Conservation (phyloP, 495 filamentous ascomycete genomes). For the Aspergillus baeticus region DNA sequence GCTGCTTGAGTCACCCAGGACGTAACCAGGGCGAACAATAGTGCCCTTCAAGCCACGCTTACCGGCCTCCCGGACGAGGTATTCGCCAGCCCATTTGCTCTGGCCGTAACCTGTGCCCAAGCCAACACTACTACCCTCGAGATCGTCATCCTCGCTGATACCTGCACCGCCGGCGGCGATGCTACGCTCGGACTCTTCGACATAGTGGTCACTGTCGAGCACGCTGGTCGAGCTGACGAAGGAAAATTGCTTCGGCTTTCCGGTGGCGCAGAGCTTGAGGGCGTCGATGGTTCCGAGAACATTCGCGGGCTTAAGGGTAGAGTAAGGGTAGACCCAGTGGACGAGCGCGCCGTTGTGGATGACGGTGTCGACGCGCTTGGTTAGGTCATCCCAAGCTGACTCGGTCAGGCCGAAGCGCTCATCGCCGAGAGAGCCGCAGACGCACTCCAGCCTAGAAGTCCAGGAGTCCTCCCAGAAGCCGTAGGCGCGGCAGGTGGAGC, state of each 20-base stretch:
- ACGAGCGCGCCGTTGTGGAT: slow-evolving; percentile 91
- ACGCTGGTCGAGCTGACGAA: slow-evolving; percentile 88
- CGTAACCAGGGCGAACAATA: slow-evolving; percentile 83
- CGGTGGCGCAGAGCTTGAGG: slow-evolving; percentile 70
- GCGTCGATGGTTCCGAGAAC: slow-evolving; percentile 78
- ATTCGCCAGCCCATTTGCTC: slow-evolving; percentile 81
- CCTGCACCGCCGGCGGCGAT: slow-evolving; percentile 48
- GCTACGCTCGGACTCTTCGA: slow-evolving; percentile 65
- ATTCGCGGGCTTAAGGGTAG: slow-evolving; percentile 72
- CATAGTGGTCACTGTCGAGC: slow-evolving; percentile 79
- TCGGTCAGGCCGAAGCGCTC: slow-evolving; percentile 69
- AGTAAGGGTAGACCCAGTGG: slow-evolving; percentile 84
- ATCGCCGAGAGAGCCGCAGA: slow-evolving; percentile 71
- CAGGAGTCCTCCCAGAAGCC: slow-evolving; percentile 78
- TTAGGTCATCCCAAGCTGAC: slow-evolving; percentile 60
- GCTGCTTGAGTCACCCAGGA: slow-evolving; percentile 70
- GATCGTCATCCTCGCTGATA: slow-evolving; percentile 63
- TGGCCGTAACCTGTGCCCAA: slow-evolving; percentile 89
- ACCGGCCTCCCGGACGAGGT: slow-evolving; percentile 79
- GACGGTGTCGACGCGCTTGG: slow-evolving; percentile 67
- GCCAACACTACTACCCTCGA: slow-evolving; percentile 62
- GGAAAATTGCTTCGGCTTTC: slow-evolving; percentile 74
- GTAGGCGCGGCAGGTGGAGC: slow-evolving; percentile 54
- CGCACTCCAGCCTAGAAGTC: slow-evolving; percentile 58
- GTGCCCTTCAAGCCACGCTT: slow-evolving; percentile 70